phyloP scores from a whole-genome alignment of 306 rosid species.

The Erythrophleum fordii region DNA sequence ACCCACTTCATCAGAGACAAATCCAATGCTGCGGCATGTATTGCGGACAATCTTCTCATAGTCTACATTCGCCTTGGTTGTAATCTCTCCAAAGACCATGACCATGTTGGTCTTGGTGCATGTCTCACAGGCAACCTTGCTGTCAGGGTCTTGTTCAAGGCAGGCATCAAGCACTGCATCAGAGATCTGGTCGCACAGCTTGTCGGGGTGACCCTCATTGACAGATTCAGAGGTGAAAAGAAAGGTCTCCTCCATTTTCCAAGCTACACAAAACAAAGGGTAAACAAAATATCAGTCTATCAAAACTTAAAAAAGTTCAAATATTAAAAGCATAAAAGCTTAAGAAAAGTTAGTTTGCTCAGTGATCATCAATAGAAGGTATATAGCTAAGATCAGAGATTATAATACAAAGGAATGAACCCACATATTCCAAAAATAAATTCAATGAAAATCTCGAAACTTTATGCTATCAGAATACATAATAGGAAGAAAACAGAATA shows the following conservation, averaged over 20 bases:
- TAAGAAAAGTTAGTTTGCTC: not conserved
- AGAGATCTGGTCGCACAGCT: slow-evolving; percentile 99
- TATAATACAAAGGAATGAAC: slow-evolving; percentile 23
- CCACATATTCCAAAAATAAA: not conserved
- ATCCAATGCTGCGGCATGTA: slow-evolving; percentile 92
- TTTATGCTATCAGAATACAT: not conserved
- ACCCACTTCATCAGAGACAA: slow-evolving; percentile 90
- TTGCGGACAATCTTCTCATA: slow-evolving; percentile 96
- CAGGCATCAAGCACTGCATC: slow-evolving; percentile 99
- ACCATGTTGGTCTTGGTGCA: slow-evolving; percentile 99
- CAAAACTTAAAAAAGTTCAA: slow-evolving; percentile 4
- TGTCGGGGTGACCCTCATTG: slow-evolving; percentile 99
- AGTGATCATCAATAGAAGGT: slow-evolving; percentile 7
- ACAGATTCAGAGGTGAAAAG: slow-evolving; percentile 96
- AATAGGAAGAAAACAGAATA: not conserved
- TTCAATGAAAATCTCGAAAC: not conserved
- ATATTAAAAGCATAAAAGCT: not conserved
- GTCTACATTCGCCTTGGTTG: slow-evolving; percentile 96
- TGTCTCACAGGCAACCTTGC: slow-evolving; percentile 99
- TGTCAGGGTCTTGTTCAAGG: slow-evolving; percentile 96
- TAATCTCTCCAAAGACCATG: slow-evolving; percentile 98
- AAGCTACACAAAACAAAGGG: slow-evolving; percentile 51
- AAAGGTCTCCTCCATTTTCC: slow-evolving; percentile 89
- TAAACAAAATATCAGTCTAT: slow-evolving; percentile 26
- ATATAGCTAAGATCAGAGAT: slow-evolving; percentile 2